Evolutionary conservation across 352 stramenopile species (phyloP).

Genomic region (Phytophthora aleatoria): DNA sequence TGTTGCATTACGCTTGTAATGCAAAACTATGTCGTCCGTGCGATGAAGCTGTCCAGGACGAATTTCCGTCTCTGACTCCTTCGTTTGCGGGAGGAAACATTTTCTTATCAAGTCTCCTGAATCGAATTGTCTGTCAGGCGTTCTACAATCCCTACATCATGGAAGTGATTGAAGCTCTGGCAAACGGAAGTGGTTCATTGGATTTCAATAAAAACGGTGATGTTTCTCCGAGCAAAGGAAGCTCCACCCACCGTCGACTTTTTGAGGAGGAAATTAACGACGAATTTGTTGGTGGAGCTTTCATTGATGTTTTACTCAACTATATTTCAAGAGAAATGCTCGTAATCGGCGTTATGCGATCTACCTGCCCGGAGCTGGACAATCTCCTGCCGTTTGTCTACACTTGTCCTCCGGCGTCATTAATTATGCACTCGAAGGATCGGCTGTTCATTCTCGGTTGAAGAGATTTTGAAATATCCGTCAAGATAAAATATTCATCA

Average conservation of each 20-base stretch:
- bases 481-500: background rate
- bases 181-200: slow-evolving; percentile 32
- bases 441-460: slow-evolving; percentile 58
- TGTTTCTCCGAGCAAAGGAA: background rate
- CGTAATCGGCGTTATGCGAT: slow-evolving; percentile 54
- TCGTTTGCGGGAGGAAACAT: slow-evolving; percentile 61
- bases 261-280: slow-evolving; percentile 48
- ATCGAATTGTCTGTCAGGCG: slow-evolving; percentile 73
- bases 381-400: slow-evolving; percentile 72
- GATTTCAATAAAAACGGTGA: background rate
- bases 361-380: slow-evolving; percentile 42
- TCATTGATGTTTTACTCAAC: slow-evolving; percentile 53
- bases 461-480: slow-evolving; percentile 6
- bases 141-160: slow-evolving; percentile 86
- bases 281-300: slow-evolving; percentile 42
- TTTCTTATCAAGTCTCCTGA: slow-evolving; percentile 60
- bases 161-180: slow-evolving; percentile 58
- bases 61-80: slow-evolving; percentile 58
- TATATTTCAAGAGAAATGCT: slow-evolving; percentile 50
- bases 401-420: slow-evolving; percentile 55
- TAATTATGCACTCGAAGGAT: slow-evolving; percentile 56
- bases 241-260: slow-evolving; percentile 19
- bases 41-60: slow-evolving; percentile 48
- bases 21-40: slow-evolving; percentile 59
- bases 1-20: slow-evolving; percentile 53